Conservation (phyloP, 345 rosid genomes). For the Populus davidiana region DNA sequence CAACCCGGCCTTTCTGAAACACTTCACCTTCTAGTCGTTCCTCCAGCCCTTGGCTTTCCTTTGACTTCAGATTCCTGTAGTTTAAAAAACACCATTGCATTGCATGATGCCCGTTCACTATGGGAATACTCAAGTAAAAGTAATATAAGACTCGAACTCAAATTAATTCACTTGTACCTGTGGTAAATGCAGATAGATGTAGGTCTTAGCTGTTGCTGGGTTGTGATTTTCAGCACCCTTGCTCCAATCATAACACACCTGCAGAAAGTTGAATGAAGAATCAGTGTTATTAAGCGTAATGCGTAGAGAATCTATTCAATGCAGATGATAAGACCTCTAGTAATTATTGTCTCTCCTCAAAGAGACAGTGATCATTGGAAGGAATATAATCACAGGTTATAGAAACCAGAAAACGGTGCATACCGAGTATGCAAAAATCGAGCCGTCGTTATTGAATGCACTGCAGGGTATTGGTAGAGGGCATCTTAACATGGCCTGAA, state of each 20-base stretch:
- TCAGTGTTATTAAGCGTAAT: not conserved
- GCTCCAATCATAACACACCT: slow-evolving; percentile 98
- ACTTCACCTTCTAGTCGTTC: slow-evolving; percentile 18
- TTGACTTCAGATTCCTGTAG: slow-evolving; percentile 82
- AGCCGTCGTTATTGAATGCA: slow-evolving; percentile 90
- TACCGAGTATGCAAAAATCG: slow-evolving; percentile 90
- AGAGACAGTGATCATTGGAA: not conserved
- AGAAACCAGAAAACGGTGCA: not conserved
- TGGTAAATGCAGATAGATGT: slow-evolving; percentile 61
- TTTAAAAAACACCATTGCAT: not conserved
- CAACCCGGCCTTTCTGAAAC: not conserved
- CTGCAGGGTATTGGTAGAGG: slow-evolving; percentile 85
- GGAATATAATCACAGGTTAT: not conserved
- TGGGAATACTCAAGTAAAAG: not conserved
- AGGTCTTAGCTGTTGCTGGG: slow-evolving; percentile 60
- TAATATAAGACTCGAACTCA: not conserved
- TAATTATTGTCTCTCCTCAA: not conserved
- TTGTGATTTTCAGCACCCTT: slow-evolving; percentile 85
- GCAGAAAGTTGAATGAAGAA: slow-evolving; percentile 4
- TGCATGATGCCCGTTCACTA: not conserved
- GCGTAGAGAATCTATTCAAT: not conserved
- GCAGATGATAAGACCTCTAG: not conserved
- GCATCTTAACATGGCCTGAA: slow-evolving; percentile 92
- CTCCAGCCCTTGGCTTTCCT: slow-evolving; percentile 59
- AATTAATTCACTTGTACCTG: slow-evolving; percentile 36